A percentile compares a stretch with the other conserved stretches of the same genome.
Evolutionary conservation across 306 rosid species (phyloP).

Genomic region (Cucurbita argyrosperma): DNA sequence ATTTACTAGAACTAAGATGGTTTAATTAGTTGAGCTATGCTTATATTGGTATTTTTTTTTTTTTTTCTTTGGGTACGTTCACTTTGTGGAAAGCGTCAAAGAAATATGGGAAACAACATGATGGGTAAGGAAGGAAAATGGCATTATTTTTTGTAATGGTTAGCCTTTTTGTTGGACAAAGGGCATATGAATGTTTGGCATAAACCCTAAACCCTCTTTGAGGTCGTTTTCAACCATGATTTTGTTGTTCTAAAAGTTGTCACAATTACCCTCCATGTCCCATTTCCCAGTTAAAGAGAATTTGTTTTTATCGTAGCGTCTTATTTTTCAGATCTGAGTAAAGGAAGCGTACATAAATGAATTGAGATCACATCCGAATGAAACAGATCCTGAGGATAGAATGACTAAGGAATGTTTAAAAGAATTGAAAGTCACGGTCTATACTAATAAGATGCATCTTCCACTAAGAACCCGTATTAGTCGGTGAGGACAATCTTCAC

Average conservation of each 20-base stretch:
- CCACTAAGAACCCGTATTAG: too few relatives aligned
- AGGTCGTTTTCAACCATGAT: constrained; percentile 12
- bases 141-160: background rate
- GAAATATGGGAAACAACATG: constrained; percentile 10
- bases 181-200: constrained; percentile 1
- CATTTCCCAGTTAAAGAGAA: background rate
- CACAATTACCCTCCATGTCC: background rate
- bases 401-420: too few relatives aligned
- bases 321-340: background rate
- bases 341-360: too few relatives aligned
- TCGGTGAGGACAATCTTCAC: too few relatives aligned
- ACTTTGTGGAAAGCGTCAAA: background rate
- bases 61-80: background rate
- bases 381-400: too few relatives aligned
- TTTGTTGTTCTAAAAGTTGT: constrained; percentile 2
- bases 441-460: too few relatives aligned
- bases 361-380: too few relatives aligned
- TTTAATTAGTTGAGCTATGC: too few relatives aligned
- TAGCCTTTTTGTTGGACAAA: background rate
- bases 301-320: background rate
- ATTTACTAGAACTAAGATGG: background rate
- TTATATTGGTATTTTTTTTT: too few relatives aligned
- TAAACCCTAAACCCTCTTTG: background rate
- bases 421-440: too few relatives aligned
- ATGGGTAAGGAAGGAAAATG: constrained; percentile 4